Evolutionary conservation across 768 basidiomycete genomes (phyloP), one percentile per base, ranked within the genome.

Genomic region (Rhodotorula sphaerocarpa): DNA sequence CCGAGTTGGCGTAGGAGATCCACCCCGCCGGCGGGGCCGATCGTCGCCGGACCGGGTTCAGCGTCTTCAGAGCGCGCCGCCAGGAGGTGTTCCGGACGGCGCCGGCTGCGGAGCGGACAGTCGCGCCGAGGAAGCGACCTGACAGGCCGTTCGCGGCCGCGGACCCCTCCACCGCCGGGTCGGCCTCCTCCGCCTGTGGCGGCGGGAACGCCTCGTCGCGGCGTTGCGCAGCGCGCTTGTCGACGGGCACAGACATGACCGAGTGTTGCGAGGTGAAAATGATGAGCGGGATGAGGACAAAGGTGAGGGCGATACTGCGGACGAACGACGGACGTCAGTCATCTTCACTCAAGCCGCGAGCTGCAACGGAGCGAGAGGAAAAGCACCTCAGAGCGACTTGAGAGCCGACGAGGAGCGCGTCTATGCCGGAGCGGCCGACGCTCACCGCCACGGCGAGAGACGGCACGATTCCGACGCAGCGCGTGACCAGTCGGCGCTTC

Each of bases 331-430:
- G n/a, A n/a, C n/a, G n/a, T n/a, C n/a, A n/a, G n/a, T n/a, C n/a
- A n/a, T n/a, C n/a, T n/a, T n/a, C n/a, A n/a, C n/a, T n/a, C n/a
- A n/a, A n/a, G n/a, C n/a, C n/a, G n/a, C n/a, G n/a, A n/a, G n/a
- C n/a, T n/a, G n/a, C n/a, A n/a, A n/a, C n/a, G n/a, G n/a, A n/a
- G n/a, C n/a, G n/a, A n/a, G n/a, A n/a, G n/a, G n/a, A n/a, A n/a
- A n/a, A n/a, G n/a, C n/a, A n/a, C n/a, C n/a, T n/a, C n/a, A 96
- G 80, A 41, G 85, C 79, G 56, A 92, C 91, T 74, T 95, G 91
- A 5, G 83, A 88, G 3, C 80, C 82, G 46, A 96, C 86, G n/a
- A 96, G 83, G 34, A 96, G 80, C 3, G 82, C 76, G 72, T 85
- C 82, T 63, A 93, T 79, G 5, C 90, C 91, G 5, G 71, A 66